These are phyloP conservation scores for Urostyla sp. DNA, from an alignment of 73 alveolate genomes.

Conservation along the genomic window DNA sequence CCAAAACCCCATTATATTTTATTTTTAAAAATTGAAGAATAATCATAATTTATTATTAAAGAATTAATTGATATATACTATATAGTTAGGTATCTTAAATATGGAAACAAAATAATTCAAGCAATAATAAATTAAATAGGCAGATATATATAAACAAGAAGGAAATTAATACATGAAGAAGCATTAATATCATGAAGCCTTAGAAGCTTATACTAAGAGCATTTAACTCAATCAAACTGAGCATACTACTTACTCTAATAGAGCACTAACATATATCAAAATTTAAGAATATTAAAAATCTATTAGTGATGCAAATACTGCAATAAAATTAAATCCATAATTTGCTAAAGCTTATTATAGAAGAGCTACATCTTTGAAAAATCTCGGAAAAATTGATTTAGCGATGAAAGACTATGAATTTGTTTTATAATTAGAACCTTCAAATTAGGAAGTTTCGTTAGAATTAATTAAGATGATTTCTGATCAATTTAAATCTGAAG, in stretches of 20 bases:
- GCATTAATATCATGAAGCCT: not conserved
- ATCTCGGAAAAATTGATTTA: not conserved
- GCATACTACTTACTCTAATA: not conserved
- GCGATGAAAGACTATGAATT: not conserved
- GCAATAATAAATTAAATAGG: too few relatives aligned
- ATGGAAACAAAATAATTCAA: too few relatives aligned
- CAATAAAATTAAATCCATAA: constrained; percentile 11
- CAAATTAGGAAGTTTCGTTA: not conserved
- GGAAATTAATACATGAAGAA: not conserved
- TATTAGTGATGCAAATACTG: not conserved
- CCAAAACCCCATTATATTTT: too few relatives aligned
- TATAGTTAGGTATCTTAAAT: too few relatives aligned
- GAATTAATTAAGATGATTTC: not conserved
- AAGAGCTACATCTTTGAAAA: not conserved
- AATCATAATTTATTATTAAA: too few relatives aligned
- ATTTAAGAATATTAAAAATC: not conserved
- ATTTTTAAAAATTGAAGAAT: too few relatives aligned
- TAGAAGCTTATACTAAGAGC: not conserved
- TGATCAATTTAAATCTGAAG: not conserved
- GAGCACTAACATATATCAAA: constrained; percentile 7
- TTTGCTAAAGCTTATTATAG: constrained; percentile 11
- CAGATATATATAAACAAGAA: too few relatives aligned
- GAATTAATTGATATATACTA: too few relatives aligned
- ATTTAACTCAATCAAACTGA: not conserved
- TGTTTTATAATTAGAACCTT: not conserved